Base-by-base conservation (phyloP, 441 rosid species). In the Dalechampia spathulata region DNA sequence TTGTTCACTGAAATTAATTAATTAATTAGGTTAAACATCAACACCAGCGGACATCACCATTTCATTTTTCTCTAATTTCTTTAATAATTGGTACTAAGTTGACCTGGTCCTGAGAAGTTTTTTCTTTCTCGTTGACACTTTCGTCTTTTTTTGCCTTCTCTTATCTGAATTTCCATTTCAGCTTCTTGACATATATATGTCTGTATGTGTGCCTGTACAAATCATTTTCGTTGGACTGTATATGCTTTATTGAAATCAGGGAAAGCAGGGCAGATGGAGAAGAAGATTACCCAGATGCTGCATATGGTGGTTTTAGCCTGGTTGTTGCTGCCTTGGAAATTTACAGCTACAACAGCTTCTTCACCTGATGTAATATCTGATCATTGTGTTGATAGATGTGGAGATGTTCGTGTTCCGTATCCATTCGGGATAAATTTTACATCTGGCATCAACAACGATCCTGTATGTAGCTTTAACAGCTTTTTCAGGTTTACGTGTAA, bases 371-470 rank as follows among this genome's bases (percentile, higher is more conserved):
- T 21, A 14, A 7, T 44, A 12, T 21, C 43, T n/a, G 51, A 46
- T 21, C 27, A 46, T 45, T 57, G 61, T 45, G 30, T 30, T 6
- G 28, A 47, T 15, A 57, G 1, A 37, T 57, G 52, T 21, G 61
- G 61, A 5, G 13, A 21, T 32, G 52, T 57, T 57, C 20, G 7
- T 45, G 61, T 57, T 45, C 52, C 52, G 15, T 57, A 57, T 38
- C 61, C 61, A 21, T 57, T 57, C 20, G 61, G 61, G 12, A 45
- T 57, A 21, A 45, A 57, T 30, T 46, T 51, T 9, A 51, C 55
- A 3, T 51, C 55, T 51, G 41, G 40, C n/a, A 51, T 51, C 16
- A 19, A 10, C 9, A 9, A 52, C 17, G 23, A 39, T 10, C 23
- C 27, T 20, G 8, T 3, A 12, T 57, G 61, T 21, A 41, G 52